Evolutionary conservation across 108 stramenopile genomes (phyloP).

Genomic region (Skeletonema tropicum): DNA sequence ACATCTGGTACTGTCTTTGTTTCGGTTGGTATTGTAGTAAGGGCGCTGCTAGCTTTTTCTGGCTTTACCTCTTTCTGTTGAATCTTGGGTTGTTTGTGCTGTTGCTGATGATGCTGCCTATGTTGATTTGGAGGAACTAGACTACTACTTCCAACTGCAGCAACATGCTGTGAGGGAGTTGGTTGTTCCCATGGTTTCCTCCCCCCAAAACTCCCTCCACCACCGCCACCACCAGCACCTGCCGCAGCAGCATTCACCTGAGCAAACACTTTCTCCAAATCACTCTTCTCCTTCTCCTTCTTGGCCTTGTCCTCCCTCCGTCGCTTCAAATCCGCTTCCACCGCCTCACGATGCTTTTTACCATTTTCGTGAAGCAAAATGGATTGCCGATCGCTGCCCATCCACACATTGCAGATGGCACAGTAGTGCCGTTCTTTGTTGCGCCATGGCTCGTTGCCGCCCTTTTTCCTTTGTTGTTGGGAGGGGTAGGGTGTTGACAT

Average conservation of each 20-base stretch:
- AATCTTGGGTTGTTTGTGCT: background rate
- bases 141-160: background rate
- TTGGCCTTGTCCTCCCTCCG: constrained; percentile 56
- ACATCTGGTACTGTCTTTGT: constrained; percentile 22
- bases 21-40: background rate
- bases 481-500: background rate
- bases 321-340: constrained; percentile 57
- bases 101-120: background rate
- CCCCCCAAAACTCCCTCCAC: constrained; percentile 15
- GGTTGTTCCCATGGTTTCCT: constrained; percentile 4
- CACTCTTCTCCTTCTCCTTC: constrained; percentile 61
- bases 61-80: background rate
- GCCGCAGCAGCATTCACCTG: constrained; percentile 69
- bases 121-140: background rate
- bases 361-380: constrained; percentile 87
- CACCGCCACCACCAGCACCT: background rate
- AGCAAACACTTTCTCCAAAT: constrained; percentile 53
- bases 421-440: constrained; percentile 83
- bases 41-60: background rate
- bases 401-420: constrained; percentile 84
- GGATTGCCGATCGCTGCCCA: constrained; percentile 81
- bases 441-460: constrained; percentile 68
- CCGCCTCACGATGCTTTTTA: constrained; percentile 79
- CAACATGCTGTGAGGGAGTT: background rate
- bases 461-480: constrained; percentile 13